Evolutionary conservation across 2,329 filamentous ascomycete genomes (phyloP).

Genomic region (Beauveria pseudobassiana): DNA sequence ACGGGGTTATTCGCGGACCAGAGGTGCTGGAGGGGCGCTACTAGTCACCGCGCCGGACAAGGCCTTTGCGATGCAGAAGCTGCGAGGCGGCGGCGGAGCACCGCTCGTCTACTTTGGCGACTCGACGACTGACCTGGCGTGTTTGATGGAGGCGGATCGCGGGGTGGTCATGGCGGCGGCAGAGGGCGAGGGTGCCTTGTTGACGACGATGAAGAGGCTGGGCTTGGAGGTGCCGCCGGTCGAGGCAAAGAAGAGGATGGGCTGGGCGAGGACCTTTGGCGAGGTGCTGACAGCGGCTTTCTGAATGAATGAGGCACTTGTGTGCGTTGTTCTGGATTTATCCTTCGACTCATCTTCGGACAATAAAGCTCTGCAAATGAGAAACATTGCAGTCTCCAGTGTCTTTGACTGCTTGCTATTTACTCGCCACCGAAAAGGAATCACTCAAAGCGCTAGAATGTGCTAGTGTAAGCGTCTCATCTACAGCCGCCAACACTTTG

Average conservation of each 20-base stretch:
- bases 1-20: constrained; percentile 36
- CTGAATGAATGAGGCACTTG: constrained; percentile 13
- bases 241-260: not conserved
- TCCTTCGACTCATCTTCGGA: too few relatives aligned
- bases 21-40: constrained; percentile 17
- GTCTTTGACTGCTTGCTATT: too few relatives aligned
- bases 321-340: not conserved
- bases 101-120: constrained; percentile 49
- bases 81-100: constrained; percentile 17
- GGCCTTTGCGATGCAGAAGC: constrained; percentile 29
- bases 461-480: too few relatives aligned
- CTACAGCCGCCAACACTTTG: too few relatives aligned
- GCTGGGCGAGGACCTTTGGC: constrained; percentile 5
- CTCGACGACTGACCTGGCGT: constrained; percentile 49
- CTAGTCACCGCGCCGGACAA: constrained; percentile 39
- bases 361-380: too few relatives aligned
- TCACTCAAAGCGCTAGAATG: too few relatives aligned
- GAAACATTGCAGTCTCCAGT: too few relatives aligned
- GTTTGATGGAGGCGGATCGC: constrained; percentile 32
- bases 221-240: constrained; percentile 32
- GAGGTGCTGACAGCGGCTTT: constrained; percentile 31
- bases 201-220: constrained; percentile 30
- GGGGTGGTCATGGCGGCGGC: constrained; percentile 40
- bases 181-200: constrained; percentile 23
- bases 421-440: too few relatives aligned